A percentile compares a stretch with the other conserved stretches of the same genome.
Evolutionary conservation across 163 green algal genomes (phyloP).

Genomic region (Volvox carteri): DNA sequence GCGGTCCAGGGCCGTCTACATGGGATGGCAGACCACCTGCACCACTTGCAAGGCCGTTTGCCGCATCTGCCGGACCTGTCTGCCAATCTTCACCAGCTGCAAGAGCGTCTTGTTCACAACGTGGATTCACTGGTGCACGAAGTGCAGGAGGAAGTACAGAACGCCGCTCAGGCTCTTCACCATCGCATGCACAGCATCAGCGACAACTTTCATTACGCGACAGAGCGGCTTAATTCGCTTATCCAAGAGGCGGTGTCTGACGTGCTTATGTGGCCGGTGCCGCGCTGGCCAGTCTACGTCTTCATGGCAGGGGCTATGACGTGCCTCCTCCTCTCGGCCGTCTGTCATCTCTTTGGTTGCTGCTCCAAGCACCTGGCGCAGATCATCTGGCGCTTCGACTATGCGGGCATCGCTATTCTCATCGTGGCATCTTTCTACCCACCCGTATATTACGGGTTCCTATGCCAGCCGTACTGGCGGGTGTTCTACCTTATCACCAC

Average conservation of each 20-base stretch:
- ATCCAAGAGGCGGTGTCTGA: constrained; percentile 54
- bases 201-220: constrained; percentile 62
- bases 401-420: constrained; percentile 93
- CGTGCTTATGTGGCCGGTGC: constrained; percentile 68
- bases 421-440: constrained; percentile 96
- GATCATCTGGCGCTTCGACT: constrained; percentile 96
- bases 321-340: constrained; percentile 86
- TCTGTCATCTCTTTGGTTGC: constrained; percentile 92
- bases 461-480: constrained; percentile 83
- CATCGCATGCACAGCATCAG: constrained; percentile 52
- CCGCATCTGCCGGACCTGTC: constrained; percentile 50
- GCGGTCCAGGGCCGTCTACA: constrained; percentile 60
- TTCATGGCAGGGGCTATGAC: constrained; percentile 87
- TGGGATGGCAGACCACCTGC: constrained; percentile 33
- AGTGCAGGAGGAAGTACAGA: constrained; percentile 61
- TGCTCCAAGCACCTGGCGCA: constrained; percentile 74
- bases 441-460: constrained; percentile 92
- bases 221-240: not conserved
- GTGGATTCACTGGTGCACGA: constrained; percentile 61
- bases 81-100: constrained; percentile 62
- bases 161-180: constrained; percentile 29
- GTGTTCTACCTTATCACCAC: constrained; percentile 89
- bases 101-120: constrained; percentile 59
- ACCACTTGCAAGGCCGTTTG: constrained; percentile 34
- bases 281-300: constrained; percentile 79